These are phyloP conservation scores for Amanita phalloides DNA, from an alignment of 768 basidiomycete genomes.

Conservation along the genomic window DNA sequence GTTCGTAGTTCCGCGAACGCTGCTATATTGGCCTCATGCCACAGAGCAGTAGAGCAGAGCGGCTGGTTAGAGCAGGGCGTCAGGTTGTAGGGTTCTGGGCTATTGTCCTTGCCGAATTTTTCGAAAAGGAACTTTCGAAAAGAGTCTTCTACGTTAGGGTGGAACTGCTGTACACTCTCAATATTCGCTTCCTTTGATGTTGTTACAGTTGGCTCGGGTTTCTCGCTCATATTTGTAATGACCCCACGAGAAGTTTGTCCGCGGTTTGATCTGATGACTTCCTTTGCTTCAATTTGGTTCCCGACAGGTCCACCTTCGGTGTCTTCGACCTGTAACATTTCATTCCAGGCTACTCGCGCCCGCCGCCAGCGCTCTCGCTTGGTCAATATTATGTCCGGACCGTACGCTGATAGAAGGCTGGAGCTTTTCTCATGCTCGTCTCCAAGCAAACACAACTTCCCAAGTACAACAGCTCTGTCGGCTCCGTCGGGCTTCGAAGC, in stretches of 20 bases:
- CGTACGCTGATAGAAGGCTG: background rate
- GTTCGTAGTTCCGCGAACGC: constrained; percentile 31
- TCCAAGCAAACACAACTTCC: background rate
- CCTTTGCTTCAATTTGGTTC: background rate
- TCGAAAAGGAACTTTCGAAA: background rate
- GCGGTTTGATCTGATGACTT: no score
- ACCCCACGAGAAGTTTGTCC: no score
- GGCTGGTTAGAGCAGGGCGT: background rate
- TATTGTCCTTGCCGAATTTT: background rate
- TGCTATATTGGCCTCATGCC: constrained; percentile 2
- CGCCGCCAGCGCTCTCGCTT: constrained; percentile 25
- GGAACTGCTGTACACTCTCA: no score
- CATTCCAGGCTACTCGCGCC: background rate
- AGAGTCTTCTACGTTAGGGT: no score
- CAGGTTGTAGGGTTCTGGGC: background rate
- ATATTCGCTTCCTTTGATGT: no score
- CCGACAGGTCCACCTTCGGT: background rate
- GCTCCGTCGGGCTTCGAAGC: background rate
- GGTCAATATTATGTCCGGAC: constrained; percentile 24
- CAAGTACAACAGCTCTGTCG: background rate
- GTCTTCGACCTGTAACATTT: background rate
- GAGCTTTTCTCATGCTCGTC: background rate
- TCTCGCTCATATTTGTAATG: no score
- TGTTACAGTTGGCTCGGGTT: no score
- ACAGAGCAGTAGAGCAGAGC: background rate